A percentile compares a stretch with the other conserved stretches of the same genome.
phyloP scores from a whole-genome alignment of 2,329 filamentous ascomycete species.

The Trichocomaceae sp. region DNA sequence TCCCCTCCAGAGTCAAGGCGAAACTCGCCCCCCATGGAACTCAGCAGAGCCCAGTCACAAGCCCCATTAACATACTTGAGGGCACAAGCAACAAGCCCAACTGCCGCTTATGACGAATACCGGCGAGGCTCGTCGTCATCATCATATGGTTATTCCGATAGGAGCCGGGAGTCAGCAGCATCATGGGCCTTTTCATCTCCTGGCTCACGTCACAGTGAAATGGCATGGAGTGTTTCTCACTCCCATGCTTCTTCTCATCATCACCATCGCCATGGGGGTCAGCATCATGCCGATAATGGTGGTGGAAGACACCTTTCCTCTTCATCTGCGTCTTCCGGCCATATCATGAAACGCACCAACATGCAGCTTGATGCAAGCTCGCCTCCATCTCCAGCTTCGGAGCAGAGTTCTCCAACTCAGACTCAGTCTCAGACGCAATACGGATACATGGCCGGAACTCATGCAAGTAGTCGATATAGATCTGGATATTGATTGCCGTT shows the following conservation, averaged over 20 bases:
- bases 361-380: not conserved
- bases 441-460: slow-evolving; percentile 2
- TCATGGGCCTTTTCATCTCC: slow-evolving; percentile 5
- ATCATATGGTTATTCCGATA: slow-evolving; percentile 25
- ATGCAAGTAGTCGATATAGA: slow-evolving; percentile 10
- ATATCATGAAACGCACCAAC: not conserved
- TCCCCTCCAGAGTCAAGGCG: slow-evolving; percentile 37
- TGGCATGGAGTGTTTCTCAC: not conserved
- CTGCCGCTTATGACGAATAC: not conserved
- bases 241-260: not conserved
- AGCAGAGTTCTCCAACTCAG: not conserved
- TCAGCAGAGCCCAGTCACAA: slow-evolving; percentile 23
- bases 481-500: slow-evolving; percentile 3
- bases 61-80: slow-evolving; percentile 4
- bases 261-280: not conserved
- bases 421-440: slow-evolving; percentile 4
- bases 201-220: slow-evolving; percentile 1
- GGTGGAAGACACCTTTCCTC: not conserved
- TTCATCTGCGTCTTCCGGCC: not conserved
- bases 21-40: slow-evolving; percentile 32
- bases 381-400: slow-evolving; percentile 3
- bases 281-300: not conserved
- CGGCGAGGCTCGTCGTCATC: slow-evolving; percentile 9
- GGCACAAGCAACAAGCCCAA: not conserved
- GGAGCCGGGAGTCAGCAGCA: slow-evolving; percentile 29